A percentile compares a stretch with the other conserved stretches of the same genome.
phyloP scores from a whole-genome alignment of 2,329 filamentous ascomycete genomes.

The Phyllosticta paracitricarpa region DNA sequence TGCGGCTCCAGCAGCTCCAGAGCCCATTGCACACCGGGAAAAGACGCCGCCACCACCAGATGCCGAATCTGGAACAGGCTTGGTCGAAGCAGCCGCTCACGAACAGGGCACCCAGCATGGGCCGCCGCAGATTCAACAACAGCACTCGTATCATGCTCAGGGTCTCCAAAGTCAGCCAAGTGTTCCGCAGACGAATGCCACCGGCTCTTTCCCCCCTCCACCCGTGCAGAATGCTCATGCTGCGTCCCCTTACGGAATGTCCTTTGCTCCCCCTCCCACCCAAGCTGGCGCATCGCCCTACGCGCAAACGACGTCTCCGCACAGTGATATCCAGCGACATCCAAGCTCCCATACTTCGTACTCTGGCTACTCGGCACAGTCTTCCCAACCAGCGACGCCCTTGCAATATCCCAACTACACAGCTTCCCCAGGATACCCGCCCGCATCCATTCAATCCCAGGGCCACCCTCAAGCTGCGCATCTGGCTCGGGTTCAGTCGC shows the following conservation, averaged over 20 bases:
- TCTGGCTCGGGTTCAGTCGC: constrained; percentile 26
- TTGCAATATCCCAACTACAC: constrained; percentile 28
- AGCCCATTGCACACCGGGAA: constrained; percentile 61
- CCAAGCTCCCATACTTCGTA: constrained; percentile 20
- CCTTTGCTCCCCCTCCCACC: constrained; percentile 31
- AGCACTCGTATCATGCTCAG: constrained; percentile 24
- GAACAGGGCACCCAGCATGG: constrained; percentile 26
- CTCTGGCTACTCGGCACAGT: constrained; percentile 2
- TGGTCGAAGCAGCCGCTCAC: constrained; percentile 29
- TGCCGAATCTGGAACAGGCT: constrained; percentile 40
- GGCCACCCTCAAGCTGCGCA: constrained; percentile 16
- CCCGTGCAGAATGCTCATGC: constrained; percentile 11
- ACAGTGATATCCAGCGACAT: constrained; percentile 20
- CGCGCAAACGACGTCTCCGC: constrained; percentile 15
- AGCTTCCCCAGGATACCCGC: constrained; percentile 21
- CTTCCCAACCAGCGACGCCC: not conserved
- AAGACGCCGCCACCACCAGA: constrained; percentile 71
- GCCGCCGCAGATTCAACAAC: constrained; percentile 15
- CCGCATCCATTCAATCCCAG: constrained; percentile 15
- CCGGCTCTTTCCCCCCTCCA: constrained; percentile 21
- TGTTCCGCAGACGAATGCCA: constrained; percentile 22
- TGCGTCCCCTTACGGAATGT: constrained; percentile 15
- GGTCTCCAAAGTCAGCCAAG: constrained; percentile 27
- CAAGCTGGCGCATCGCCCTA: constrained; percentile 15
- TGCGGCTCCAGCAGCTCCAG: constrained; percentile 64